Evolutionary conservation across 176 grass and related monocot species (phyloP).

Genomic region (Aegilops longissima): DNA sequence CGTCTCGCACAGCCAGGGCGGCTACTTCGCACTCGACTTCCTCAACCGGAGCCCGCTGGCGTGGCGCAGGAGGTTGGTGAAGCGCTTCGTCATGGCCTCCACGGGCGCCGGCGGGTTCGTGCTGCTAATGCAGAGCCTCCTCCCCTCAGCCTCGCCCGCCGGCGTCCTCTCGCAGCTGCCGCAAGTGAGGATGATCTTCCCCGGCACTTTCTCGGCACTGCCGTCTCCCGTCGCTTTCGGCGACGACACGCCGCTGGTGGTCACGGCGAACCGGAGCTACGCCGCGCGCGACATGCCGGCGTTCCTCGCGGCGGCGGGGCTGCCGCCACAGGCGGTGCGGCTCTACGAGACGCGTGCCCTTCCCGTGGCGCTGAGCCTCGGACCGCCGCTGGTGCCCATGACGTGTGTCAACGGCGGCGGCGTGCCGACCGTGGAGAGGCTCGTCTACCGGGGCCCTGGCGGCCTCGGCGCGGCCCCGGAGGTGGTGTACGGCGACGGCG

Average conservation of each 20-base stretch:
- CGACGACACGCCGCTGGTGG: not conserved
- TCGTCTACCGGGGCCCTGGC: not conserved
- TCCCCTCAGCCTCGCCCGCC: not conserved
- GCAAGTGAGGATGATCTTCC: not conserved
- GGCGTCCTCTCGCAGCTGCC: no score
- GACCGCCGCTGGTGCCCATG: not conserved
- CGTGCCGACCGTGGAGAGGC: not conserved
- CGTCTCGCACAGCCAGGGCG: conserved; percentile 17
- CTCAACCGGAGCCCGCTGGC: conserved; percentile 23
- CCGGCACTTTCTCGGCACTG: not conserved
- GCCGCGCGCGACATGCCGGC: conserved; percentile 6
- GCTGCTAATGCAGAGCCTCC: not conserved
- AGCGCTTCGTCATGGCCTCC: conserved; percentile 38
- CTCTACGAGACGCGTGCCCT: conserved; percentile 12
- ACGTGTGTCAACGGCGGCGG: not conserved
- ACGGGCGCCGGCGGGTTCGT: conserved; percentile 11
- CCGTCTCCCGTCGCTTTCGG: conserved; percentile 18
- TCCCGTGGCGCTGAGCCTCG: not conserved
- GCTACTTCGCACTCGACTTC: conserved; percentile 35
- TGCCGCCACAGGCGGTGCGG: not conserved
- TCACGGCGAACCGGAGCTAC: not conserved
- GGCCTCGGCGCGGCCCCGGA: not conserved
- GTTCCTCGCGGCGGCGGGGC: not conserved
- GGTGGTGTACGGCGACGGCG: not conserved
- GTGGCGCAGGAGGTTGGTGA: conserved; percentile 34